Conservation (phyloP, 768 basidiomycete species). For the Lepiota brunneoincarnata region DNA sequence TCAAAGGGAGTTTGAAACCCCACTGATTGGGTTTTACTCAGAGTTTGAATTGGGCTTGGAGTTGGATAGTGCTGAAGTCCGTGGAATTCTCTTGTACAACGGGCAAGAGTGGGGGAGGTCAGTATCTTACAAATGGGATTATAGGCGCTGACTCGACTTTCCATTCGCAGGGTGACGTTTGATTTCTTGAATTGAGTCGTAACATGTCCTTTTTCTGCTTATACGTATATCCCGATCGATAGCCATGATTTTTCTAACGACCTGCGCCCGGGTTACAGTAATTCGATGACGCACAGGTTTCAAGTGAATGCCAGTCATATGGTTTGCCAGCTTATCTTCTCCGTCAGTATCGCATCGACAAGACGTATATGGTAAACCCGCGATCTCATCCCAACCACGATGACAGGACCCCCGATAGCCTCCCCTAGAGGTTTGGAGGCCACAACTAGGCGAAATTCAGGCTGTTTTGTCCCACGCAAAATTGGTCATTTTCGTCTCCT, state of each 20-base stretch:
- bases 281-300: no score
- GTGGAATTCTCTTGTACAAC: slow-evolving; percentile 73
- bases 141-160: slow-evolving; percentile 1
- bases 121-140: slow-evolving; percentile 24
- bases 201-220: not conserved
- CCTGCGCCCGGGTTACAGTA: not conserved
- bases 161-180: slow-evolving; percentile 40
- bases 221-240: slow-evolving; percentile 1
- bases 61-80: slow-evolving; percentile 83
- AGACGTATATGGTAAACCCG: not conserved
- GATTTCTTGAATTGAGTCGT: slow-evolving; percentile 41
- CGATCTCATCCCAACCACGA: not conserved
- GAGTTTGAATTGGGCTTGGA: slow-evolving; percentile 86
- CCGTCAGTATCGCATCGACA: slow-evolving; percentile 24
- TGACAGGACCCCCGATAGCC: not conserved
- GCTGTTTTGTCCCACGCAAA: no score
- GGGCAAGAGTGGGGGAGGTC: slow-evolving; percentile 80
- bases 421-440: not conserved
- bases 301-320: slow-evolving; percentile 16
- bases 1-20: not conserved
- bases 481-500: no score
- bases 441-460: no score
- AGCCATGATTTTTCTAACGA: slow-evolving; percentile 13
- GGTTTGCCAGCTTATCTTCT: slow-evolving; percentile 15
- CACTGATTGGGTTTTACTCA: slow-evolving; percentile 21